Base-by-base conservation (phyloP, 495 filamentous ascomycete species). In the Lophium mytilinum region DNA sequence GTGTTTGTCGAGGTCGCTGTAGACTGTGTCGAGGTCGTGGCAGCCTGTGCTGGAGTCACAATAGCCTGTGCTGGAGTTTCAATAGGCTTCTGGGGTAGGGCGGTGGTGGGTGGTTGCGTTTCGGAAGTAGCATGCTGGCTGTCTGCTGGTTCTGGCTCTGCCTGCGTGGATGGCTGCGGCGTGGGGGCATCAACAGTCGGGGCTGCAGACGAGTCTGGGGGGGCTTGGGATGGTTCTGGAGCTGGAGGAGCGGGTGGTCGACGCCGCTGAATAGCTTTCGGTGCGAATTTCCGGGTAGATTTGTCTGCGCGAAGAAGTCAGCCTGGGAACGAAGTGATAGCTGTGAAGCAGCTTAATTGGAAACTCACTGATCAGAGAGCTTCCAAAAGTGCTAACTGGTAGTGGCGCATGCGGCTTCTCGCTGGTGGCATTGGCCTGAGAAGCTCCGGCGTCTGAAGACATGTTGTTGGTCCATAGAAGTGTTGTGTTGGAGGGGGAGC, bases 321-420 rank as follows among this genome's bases (percentile, higher is more conserved):
- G 18, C 37, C 39, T 42, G 1, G 14, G 35, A 10, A n/a, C n/a
- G n/a, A n/a, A n/a, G n/a, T 41, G 17, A 4, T 24, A 0, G 34
- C 12, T 15, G 12, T 14, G n/a, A 41, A 37, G 10, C 19, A 43
- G 18, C 48, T 34, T 9, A n/a, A n/a, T 41, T 9, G 6, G 9
- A 48, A 24, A 71, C 77, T 60, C 66, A 82, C 80, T 83, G 56
- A 83, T 80, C 18, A 73, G 75, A 57, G 80, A 82, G 64, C 78
- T 81, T 45, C 77, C 79, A 37, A 83, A 76, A 19, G 76, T 69
- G 57, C 77, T 75, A 76, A 82, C 80, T 15, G 47, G 39, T 39
- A 52, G 52, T 1, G 35, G 10, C 5, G 52, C 30, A 33, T 53
- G 59, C 67, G 61, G 39, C 62, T 69, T 50, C 39, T 49, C 53